phyloP scores from a whole-genome alignment of 2,329 filamentous ascomycete species.

The Penicillium sp. region DNA sequence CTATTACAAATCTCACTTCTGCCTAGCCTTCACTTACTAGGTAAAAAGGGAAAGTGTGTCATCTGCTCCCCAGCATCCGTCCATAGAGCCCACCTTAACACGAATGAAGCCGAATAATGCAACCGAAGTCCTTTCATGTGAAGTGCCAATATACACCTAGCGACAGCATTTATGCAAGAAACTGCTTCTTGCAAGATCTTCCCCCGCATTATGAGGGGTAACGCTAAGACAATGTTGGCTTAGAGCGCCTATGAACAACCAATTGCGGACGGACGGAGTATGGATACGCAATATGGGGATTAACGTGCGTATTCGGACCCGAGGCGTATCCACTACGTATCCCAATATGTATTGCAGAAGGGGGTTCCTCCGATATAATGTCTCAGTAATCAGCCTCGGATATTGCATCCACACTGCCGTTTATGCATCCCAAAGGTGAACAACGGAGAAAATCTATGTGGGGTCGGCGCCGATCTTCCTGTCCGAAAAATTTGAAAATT shows the following conservation, averaged over 20 bases:
- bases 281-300: not conserved
- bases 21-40: not conserved
- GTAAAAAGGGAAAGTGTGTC: not conserved
- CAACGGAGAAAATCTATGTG: not conserved
- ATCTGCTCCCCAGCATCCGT: slow-evolving; percentile 3
- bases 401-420: not conserved
- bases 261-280: not conserved
- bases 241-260: not conserved
- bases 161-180: not conserved
- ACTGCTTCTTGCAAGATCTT: not conserved
- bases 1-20: not conserved
- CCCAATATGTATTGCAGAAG: not conserved
- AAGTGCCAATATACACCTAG: not conserved
- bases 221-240: not conserved
- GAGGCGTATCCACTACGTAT: not conserved
- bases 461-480: slow-evolving; percentile 3
- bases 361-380: not conserved
- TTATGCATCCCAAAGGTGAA: not conserved
- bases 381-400: not conserved
- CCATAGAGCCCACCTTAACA: too few relatives aligned
- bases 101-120: not conserved
- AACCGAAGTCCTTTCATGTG: not conserved
- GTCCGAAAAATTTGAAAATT: not conserved
- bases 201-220: not conserved
- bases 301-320: not conserved